Evolutionary conservation across 2,329 filamentous ascomycete species (phyloP), one percentile per base, ranked within the genome.

Genomic region (Botrytis sinoallii): DNA sequence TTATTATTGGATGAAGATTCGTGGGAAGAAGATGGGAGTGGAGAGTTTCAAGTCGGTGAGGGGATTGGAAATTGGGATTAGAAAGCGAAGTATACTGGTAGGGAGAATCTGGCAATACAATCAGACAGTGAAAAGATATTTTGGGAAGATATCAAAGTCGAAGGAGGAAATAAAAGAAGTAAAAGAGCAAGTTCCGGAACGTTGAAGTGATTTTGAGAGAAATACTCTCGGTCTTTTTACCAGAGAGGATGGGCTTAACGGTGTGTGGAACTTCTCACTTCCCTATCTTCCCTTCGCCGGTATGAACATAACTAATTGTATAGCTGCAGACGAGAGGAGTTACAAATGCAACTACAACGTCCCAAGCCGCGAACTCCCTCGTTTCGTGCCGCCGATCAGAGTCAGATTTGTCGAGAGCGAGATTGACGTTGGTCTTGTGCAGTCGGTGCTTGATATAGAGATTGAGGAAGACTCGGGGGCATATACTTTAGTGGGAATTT

Each of bases 281-380:
- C 0, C 12, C n/a, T 29, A 57, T 16, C 14, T 40, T n/a, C 35
- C 3, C 7, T 1, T 25, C 0, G 2, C 22, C 2, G 5, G 6
- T 61, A n/a, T 29, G 6, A 40, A 32, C 5, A 18, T 9, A 29
- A 55, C 46, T 68, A 22, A 68, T 8, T 29, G 1, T 29, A 55
- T 42, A 3, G 4, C 20, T 48, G 7, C 46, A 22, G 46, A 9
- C 6, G 57, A 14, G 9, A 40, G 35, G 25, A 9, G 40, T n/a
- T 42, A 42, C 35, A 18, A 42, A 40, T 25, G 12, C 48, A 35
- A 57, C 35, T 25, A 16, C 22, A 16, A 32, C 9, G 10, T 55
- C 2, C 25, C 35, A 2, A 22, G 22, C 1, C 25, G 25, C 3
- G 25, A 57, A 68, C 29, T 55, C 1, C 65, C 65, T n/a, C 65